Percentiles rank a stretch among this genome's conserved stretches.
These are phyloP conservation scores for Monosporascus sp. DNA, from an alignment of 2,329 filamentous ascomycete species.

Conservation along the genomic window DNA sequence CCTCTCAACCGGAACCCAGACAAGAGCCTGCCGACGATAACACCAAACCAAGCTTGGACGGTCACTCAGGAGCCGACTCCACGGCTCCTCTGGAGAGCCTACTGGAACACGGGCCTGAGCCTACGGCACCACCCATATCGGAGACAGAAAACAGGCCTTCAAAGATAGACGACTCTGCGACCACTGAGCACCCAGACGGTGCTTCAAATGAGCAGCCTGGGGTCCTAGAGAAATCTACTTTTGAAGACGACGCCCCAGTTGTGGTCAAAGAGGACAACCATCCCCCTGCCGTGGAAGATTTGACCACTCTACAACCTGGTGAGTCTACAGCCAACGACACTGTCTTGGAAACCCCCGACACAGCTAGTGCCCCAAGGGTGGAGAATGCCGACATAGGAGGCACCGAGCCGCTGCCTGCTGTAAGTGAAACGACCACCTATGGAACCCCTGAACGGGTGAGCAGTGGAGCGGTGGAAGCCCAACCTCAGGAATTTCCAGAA, in stretches of 20 bases:
- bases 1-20: slow-evolving; percentile 1
- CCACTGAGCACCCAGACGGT: not conserved
- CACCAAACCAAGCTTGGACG: not conserved
- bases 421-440: slow-evolving; percentile 1
- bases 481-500: not conserved
- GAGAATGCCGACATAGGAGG: slow-evolving; percentile 3
- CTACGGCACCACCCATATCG: slow-evolving; percentile 2
- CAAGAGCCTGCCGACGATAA: not conserved
- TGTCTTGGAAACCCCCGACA: not conserved
- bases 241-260: slow-evolving; percentile 3
- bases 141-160: slow-evolving; percentile 11
- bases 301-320: not conserved
- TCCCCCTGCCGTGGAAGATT: slow-evolving; percentile 2
- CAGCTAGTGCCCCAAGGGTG: not conserved
- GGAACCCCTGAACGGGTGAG: slow-evolving; percentile 1
- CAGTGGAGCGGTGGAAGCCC: slow-evolving; percentile 3
- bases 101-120: slow-evolving; percentile 12
- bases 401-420: not conserved
- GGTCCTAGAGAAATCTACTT: not conserved
- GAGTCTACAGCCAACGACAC: slow-evolving; percentile 5
- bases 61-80: slow-evolving; percentile 1
- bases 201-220: not conserved
- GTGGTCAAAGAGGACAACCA: slow-evolving; percentile 1
- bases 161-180: slow-evolving; percentile 1
- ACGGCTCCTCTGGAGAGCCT: not conserved